Evolutionary conservation across 768 basidiomycete genomes (phyloP).

Genomic region (Agaricus subrufescens): DNA sequence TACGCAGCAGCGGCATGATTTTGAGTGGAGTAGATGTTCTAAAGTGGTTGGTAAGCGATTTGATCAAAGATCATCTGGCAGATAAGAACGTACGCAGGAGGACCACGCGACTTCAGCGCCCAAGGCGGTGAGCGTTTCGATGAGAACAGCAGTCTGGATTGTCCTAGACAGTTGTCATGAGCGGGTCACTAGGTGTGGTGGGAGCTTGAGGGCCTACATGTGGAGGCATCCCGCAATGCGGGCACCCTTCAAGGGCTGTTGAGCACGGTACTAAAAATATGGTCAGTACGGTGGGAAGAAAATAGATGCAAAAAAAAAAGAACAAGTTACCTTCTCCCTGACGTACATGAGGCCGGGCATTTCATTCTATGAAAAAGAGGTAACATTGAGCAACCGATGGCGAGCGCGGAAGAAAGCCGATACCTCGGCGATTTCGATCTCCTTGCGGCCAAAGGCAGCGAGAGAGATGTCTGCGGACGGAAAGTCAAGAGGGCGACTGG

Average conservation of each 20-base stretch:
- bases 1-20: constrained; percentile 98
- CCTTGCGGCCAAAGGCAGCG: constrained; percentile 99
- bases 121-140: constrained; percentile 92
- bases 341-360: constrained; percentile 97
- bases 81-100: constrained; percentile 67
- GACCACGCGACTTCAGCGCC: constrained; percentile 99
- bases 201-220: constrained; percentile 55
- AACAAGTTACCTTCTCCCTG: constrained; percentile 64
- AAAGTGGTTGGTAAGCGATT: neutral
- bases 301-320: neutral
- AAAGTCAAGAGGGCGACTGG: constrained; percentile 10
- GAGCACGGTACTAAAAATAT: constrained; percentile 60
- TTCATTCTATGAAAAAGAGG: constrained; percentile 55
- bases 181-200: neutral
- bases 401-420: constrained; percentile 10
- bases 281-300: constrained; percentile 15
- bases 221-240: constrained; percentile 97
- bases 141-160: constrained; percentile 82
- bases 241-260: constrained; percentile 88
- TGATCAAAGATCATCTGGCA: no score
- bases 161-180: neutral
- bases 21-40: constrained; percentile 99
- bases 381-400: constrained; percentile 14
- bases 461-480: constrained; percentile 75
- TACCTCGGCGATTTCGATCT: constrained; percentile 99